phyloP scores from a whole-genome alignment of 192 early-diverging fungal genomes.

The Coemansia javaensis region DNA sequence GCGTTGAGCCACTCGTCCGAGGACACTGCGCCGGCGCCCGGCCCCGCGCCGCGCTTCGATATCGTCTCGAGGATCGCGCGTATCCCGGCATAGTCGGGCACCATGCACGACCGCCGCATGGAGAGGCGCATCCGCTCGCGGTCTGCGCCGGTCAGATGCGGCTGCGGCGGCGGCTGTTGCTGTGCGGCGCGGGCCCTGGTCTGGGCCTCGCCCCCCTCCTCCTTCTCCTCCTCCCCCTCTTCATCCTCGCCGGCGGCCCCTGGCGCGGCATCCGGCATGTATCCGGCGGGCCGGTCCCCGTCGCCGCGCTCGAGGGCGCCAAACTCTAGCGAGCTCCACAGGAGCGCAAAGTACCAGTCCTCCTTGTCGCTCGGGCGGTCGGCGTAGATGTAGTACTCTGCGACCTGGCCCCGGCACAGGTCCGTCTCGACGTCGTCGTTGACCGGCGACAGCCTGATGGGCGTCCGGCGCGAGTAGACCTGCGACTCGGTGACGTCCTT shows the following conservation, averaged over 20 bases:
- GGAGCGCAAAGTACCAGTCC: constrained; percentile 82
- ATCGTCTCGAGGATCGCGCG: constrained; percentile 31
- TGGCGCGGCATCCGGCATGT: neutral
- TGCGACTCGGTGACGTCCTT: constrained; percentile 57
- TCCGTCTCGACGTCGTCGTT: constrained; percentile 10
- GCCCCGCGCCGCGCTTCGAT: constrained; percentile 27
- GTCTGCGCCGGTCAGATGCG: constrained; percentile 11
- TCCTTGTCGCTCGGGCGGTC: constrained; percentile 73
- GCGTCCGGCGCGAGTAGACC: constrained; percentile 56
- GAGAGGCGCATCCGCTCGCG: constrained; percentile 21
- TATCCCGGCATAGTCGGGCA: constrained; percentile 28
- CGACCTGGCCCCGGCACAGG: constrained; percentile 24
- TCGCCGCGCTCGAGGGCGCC: constrained; percentile 19
- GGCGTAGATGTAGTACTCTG: constrained; percentile 57
- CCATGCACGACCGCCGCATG: constrained; percentile 32
- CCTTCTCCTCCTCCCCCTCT: no score
- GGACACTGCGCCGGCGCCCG: constrained; percentile 33
- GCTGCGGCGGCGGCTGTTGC: neutral
- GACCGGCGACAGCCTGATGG: constrained; percentile 45
- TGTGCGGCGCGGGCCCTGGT: neutral
- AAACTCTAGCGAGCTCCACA: constrained; percentile 56
- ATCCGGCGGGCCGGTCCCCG: constrained; percentile 7
- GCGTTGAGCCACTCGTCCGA: constrained; percentile 81
- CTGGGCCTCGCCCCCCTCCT: neutral
- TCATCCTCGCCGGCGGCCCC: neutral